phyloP scores from a whole-genome alignment of 2,329 filamentous ascomycete species.

The Juglanconis sp. region DNA sequence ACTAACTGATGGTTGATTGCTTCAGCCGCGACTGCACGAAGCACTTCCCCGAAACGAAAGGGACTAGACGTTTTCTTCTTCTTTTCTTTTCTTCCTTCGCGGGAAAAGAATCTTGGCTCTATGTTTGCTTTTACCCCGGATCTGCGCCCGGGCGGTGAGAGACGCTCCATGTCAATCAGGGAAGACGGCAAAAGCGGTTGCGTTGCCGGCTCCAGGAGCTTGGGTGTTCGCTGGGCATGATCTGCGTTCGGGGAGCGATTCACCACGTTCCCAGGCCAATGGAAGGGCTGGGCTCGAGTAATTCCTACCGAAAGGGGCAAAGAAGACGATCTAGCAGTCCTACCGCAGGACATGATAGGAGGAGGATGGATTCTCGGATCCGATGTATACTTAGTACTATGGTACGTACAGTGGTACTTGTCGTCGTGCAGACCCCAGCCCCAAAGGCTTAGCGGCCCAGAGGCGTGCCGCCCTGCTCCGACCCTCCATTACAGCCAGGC shows the following conservation, averaged over 20 bases:
- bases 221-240: neutral
- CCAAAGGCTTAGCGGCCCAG: neutral
- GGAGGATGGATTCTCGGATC: neutral
- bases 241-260: conserved; percentile 16
- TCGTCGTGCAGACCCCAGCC: conserved; percentile 6
- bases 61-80: no score
- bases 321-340: neutral
- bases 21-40: neutral
- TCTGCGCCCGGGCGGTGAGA: neutral
- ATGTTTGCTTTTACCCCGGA: neutral
- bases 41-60: neutral
- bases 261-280: conserved; percentile 13
- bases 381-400: no score
- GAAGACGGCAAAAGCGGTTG: conserved; percentile 2
- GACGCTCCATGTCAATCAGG: conserved; percentile 4
- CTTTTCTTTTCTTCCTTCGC: neutral
- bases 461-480: neutral
- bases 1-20: neutral
- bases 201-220: neutral
- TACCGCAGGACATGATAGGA: neutral
- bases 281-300: conserved; percentile 9
- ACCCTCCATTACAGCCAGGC: conserved; percentile 4
- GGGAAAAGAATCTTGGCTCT: neutral
- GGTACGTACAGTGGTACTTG: neutral
- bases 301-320: conserved; percentile 11